A percentile compares a stretch with the other conserved stretches of the same genome.
Evolutionary conservation across 1,139 yeast species (phyloP).

Genomic region (Saccharomyces hybrid): DNA sequence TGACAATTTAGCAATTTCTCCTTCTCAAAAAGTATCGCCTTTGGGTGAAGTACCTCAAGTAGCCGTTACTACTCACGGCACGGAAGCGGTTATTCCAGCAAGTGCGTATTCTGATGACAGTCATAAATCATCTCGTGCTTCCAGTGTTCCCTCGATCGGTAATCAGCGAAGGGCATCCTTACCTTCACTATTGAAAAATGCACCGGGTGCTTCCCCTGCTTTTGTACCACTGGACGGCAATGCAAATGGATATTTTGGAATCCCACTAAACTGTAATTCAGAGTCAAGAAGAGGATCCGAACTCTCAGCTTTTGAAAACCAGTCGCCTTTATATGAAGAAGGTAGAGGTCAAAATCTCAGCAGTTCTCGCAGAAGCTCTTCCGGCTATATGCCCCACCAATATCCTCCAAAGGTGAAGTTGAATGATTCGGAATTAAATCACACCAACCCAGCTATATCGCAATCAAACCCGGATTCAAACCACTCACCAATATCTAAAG

Average conservation of each 20-base stretch:
- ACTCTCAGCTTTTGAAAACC: constrained; percentile 4
- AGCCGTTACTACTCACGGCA: neutral
- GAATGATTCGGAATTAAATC: too few relatives aligned
- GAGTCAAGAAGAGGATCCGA: neutral
- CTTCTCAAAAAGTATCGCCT: neutral
- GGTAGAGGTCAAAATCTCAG: neutral
- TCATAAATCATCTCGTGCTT: neutral
- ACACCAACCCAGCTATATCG: too few relatives aligned
- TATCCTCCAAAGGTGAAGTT: constrained; percentile 10
- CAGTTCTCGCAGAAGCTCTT: neutral
- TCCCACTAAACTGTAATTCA: constrained; percentile 18
- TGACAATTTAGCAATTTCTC: neutral
- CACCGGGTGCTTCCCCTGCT: constrained; percentile 20
- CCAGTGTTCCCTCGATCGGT: neutral
- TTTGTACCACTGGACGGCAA: constrained; percentile 25
- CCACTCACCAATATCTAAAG: neutral
- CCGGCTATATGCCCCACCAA: neutral
- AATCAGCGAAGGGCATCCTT: neutral
- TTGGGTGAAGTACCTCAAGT: neutral
- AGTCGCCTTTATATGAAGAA: neutral
- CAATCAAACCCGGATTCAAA: too few relatives aligned
- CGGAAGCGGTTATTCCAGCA: neutral
- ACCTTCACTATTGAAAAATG: neutral
- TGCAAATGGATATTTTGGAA: constrained; percentile 31
- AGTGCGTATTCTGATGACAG: neutral